Conservation (phyloP, 176 grass and related monocot species). For the Typha latifolia region DNA sequence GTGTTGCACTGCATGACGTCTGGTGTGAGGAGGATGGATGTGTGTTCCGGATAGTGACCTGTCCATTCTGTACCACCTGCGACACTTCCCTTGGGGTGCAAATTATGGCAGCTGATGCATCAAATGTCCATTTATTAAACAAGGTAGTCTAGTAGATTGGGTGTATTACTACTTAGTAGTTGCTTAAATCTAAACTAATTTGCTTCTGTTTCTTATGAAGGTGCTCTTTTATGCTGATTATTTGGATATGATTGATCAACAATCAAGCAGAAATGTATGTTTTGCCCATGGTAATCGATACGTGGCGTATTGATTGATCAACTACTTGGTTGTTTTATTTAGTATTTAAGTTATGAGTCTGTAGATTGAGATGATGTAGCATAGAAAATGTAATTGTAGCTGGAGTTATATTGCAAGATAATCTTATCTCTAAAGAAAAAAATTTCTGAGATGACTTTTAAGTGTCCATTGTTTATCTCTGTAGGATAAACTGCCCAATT, state of each 20-base stretch:
- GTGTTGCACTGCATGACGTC: conserved; percentile 21
- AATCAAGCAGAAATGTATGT: conserved; percentile 37
- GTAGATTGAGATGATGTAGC: background rate
- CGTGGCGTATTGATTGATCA: background rate
- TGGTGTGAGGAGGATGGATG: conserved; percentile 89
- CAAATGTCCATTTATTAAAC: conserved; percentile 45
- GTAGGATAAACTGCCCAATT: conserved; percentile 7
- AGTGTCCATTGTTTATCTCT: background rate
- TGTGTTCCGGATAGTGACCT: conserved; percentile 53
- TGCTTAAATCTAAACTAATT: background rate
- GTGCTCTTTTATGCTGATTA: conserved; percentile 58
- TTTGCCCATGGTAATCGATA: background rate
- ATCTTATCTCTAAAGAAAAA: background rate
- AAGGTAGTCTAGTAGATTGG: conserved; percentile 40
- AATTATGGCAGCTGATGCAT: conserved; percentile 63
- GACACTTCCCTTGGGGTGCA: conserved; percentile 44
- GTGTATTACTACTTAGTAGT: conserved; percentile 11
- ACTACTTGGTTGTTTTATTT: too few relatives aligned
- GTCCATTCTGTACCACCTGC: conserved; percentile 41
- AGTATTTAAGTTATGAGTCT: background rate
- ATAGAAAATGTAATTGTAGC: too few relatives aligned
- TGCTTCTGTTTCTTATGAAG: conserved; percentile 29
- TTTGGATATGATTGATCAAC: conserved; percentile 49
- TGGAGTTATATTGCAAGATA: too few relatives aligned
- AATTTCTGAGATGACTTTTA: background rate